Percentiles rank a stretch among this genome's conserved stretches.
phyloP scores from a whole-genome alignment of 176 grass and related monocot genomes.

The Oryza glumipatula region DNA sequence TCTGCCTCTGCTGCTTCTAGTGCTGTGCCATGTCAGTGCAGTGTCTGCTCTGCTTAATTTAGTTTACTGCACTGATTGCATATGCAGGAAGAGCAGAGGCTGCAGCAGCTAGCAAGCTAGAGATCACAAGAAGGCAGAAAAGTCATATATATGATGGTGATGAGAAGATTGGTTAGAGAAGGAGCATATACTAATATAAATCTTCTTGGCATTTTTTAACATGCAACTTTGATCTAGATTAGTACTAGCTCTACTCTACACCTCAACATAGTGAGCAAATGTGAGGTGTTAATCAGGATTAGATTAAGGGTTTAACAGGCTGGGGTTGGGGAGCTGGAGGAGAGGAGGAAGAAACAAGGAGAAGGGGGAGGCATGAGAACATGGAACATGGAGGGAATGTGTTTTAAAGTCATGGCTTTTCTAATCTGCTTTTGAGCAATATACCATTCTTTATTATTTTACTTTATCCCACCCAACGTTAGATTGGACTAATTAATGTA shows the following conservation, averaged over 20 bases:
- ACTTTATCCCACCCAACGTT: constrained; percentile 37
- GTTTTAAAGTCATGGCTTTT: constrained; percentile 64
- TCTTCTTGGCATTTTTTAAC: constrained; percentile 59
- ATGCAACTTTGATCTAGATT: constrained; percentile 44
- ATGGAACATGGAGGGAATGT: constrained; percentile 94
- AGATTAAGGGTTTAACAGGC: constrained; percentile 27
- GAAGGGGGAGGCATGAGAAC: constrained; percentile 52
- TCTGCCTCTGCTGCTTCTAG: constrained; percentile 49
- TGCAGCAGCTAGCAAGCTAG: constrained; percentile 9
- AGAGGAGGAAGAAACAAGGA: constrained; percentile 32
- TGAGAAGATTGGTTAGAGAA: constrained; percentile 29
- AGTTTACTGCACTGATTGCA: constrained; percentile 33
- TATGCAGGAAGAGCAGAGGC: constrained; percentile 44
- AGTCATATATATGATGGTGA: constrained; percentile 47
- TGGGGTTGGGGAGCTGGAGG: constrained; percentile 37
- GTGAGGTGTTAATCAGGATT: constrained; percentile 30
- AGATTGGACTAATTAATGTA: constrained; percentile 33
- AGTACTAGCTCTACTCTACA: constrained; percentile 23
- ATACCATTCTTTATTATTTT: constrained; percentile 40
- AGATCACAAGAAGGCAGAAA: constrained; percentile 34
- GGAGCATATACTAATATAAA: constrained; percentile 9
- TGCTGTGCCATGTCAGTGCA: constrained; percentile 51
- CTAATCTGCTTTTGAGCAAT: constrained; percentile 53
- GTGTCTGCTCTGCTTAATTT: constrained; percentile 37
- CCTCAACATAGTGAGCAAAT: constrained; percentile 51